Evolutionary conservation across 1,139 yeast species (phyloP), one percentile per base, ranked within the genome.

Genomic region (Sugiyamaella sp.): DNA sequence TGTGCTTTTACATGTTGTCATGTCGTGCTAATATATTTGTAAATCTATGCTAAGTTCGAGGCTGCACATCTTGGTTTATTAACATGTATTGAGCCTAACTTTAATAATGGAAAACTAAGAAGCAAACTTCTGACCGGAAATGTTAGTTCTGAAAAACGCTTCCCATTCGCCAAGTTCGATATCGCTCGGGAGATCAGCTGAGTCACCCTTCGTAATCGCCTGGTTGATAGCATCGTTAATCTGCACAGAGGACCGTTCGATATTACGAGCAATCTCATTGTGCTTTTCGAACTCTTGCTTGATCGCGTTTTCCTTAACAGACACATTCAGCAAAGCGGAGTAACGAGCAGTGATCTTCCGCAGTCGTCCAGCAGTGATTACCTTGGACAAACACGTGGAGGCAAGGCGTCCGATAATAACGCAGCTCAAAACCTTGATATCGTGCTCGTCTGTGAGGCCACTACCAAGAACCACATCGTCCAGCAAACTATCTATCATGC

Each of bases 211-310:
- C 5, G 48, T 45, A 16, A 46, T 45, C 9, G 57, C 57, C 5
- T 45, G 16, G 2, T 27, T 44, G 35, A 65, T 62, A 12, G 62
- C 63, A 22, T 58, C 60, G 29, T 65, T 57, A 33, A 64, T 64
- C 46, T 58, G 60, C 4, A 40, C 41, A 1, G 66, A 55, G 1
- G 66, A 55, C 12, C 69, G 49, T 24, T 54, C 57, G 3, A 67
- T 62, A 51, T 65, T 67, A 32, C 70, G 59, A 24, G 60, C 60
- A 24, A 66, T 63, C 57, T 76, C 80, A 25, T 69, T 66, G 46
- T 68, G 76, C 57, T 73, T 75, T 57, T 80, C 83, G 49, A 76
- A 67, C 49, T 78, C 82, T 59, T 79, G 81, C 63, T 78, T 79
- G 25, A 78, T 75, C 12, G 80, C 79, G 43, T 70, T 74, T 21